phyloP scores from a whole-genome alignment of 768 basidiomycete species.

The Daedaleopsis nitida region DNA sequence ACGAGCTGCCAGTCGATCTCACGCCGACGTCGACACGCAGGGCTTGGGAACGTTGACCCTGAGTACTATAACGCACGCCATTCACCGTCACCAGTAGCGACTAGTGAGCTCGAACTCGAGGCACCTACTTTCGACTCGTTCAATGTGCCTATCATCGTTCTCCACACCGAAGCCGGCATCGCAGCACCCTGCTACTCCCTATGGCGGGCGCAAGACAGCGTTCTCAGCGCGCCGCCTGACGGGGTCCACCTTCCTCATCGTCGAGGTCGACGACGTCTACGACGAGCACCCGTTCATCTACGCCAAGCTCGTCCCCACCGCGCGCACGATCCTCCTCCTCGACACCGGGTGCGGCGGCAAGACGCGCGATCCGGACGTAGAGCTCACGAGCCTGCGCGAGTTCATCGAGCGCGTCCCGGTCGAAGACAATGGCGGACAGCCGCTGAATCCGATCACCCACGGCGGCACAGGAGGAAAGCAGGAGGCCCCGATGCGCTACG shows the following conservation, averaged over 20 bases:
- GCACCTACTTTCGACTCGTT: background rate
- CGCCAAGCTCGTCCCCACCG: slow-evolving; percentile 43
- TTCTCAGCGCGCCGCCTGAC: slow-evolving; percentile 41
- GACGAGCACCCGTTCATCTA: slow-evolving; percentile 58
- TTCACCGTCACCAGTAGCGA: too few species aligned
- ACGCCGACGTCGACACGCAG: background rate
- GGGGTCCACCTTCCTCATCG: slow-evolving; percentile 43
- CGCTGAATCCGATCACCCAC: slow-evolving; percentile 41
- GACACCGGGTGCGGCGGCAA: slow-evolving; percentile 60
- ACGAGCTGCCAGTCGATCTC: background rate
- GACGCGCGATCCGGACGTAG: slow-evolving; percentile 41
- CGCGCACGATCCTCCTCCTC: slow-evolving; percentile 47
- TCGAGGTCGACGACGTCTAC: slow-evolving; percentile 54
- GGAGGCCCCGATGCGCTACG: slow-evolving; percentile 37
- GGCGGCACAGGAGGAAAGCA: slow-evolving; percentile 22
- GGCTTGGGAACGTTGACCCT: too few species aligned
- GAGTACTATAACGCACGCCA: too few species aligned
- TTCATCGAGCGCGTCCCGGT: slow-evolving; percentile 52
- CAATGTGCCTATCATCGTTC: background rate
- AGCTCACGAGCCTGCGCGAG: slow-evolving; percentile 45
- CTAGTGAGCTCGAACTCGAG: too few species aligned
- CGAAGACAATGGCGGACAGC: slow-evolving; percentile 42
- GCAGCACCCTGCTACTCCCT: background rate
- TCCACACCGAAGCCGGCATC: too few species aligned
- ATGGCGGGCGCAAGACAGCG: slow-evolving; percentile 16